phyloP scores from a whole-genome alignment of 257 asterid species.

The Paulownia fortunei region DNA sequence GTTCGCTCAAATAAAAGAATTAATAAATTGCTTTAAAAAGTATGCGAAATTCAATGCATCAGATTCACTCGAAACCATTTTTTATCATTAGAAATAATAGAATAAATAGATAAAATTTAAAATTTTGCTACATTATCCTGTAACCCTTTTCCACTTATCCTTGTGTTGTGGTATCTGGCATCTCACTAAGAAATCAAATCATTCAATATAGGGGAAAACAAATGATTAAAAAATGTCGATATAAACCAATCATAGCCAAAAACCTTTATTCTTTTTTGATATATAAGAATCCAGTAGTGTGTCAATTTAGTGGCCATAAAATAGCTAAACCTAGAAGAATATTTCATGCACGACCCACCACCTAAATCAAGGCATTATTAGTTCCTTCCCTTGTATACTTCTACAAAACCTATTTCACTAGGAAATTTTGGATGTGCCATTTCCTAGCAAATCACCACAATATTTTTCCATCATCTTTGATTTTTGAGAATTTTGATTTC shows the following conservation, averaged over 20 bases:
- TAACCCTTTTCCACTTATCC: too few species aligned
- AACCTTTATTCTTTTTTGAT: conserved; percentile 2
- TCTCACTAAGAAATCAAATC: too few species aligned
- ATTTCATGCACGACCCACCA: conserved; percentile 12
- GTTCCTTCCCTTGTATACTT: background rate
- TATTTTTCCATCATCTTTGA: background rate
- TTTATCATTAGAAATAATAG: too few species aligned
- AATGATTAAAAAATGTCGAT: background rate
- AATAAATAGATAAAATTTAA: too few species aligned
- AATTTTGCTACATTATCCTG: too few species aligned
- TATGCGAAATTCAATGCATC: too few species aligned
- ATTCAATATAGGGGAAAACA: too few species aligned
- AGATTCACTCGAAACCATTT: too few species aligned
- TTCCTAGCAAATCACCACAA: background rate
- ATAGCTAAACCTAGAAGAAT: background rate
- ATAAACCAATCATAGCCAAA: background rate
- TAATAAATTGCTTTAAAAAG: too few species aligned
- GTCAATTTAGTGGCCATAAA: conserved; percentile 20
- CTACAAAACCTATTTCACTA: background rate
- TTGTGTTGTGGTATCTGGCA: too few species aligned
- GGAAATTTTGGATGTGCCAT: background rate
- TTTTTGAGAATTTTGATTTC: background rate
- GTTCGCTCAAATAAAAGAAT: too few species aligned
- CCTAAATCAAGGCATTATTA: background rate
- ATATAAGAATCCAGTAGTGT: background rate